Percentiles rank a stretch among this genome's conserved stretches.
Evolutionary conservation across 2,329 filamentous ascomycete genomes (phyloP).

Genomic region (Cryphonectria carpinicola): DNA sequence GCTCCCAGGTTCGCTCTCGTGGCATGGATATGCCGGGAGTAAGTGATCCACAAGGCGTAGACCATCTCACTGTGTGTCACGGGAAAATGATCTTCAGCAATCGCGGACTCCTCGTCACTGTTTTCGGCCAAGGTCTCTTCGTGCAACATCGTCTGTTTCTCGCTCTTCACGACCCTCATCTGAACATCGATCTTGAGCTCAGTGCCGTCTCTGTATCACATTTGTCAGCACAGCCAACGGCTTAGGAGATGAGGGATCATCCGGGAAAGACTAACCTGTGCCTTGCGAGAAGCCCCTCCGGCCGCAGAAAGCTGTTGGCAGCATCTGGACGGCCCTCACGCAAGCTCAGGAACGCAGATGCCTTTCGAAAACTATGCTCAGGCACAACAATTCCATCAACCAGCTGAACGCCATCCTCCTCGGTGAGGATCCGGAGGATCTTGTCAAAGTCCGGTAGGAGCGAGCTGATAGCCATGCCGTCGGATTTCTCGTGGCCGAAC

Average conservation of each 20-base stretch:
- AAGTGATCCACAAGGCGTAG: slow-evolving; percentile 96
- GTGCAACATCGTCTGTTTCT: slow-evolving; percentile 65
- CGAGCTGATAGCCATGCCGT: slow-evolving; percentile 77
- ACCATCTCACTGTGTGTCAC: slow-evolving; percentile 73
- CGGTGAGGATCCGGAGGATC: slow-evolving; percentile 77
- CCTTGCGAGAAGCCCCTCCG: slow-evolving; percentile 80
- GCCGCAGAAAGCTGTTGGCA: slow-evolving; percentile 76
- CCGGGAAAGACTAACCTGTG: slow-evolving; percentile 8
- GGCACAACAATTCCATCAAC: slow-evolving; percentile 95
- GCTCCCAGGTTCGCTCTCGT: slow-evolving; percentile 63
- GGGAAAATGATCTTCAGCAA: slow-evolving; percentile 50
- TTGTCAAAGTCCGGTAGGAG: slow-evolving; percentile 87
- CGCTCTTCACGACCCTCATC: slow-evolving; percentile 93
- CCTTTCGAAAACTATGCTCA: slow-evolving; percentile 92
- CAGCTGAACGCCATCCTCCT: slow-evolving; percentile 83
- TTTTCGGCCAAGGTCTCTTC: slow-evolving; percentile 68
- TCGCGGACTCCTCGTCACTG: slow-evolving; percentile 55
- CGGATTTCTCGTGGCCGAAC: slow-evolving; percentile 84
- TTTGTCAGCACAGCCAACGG: background rate
- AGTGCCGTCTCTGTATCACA: slow-evolving; percentile 80
- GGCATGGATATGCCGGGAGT: slow-evolving; percentile 89
- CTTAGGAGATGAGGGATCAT: no score
- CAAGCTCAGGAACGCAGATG: slow-evolving; percentile 80
- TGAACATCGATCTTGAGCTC: slow-evolving; percentile 95
- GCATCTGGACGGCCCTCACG: slow-evolving; percentile 82